Conservation (phyloP, 345 rosid genomes). For the Bruguiera gymnorhiza region DNA sequence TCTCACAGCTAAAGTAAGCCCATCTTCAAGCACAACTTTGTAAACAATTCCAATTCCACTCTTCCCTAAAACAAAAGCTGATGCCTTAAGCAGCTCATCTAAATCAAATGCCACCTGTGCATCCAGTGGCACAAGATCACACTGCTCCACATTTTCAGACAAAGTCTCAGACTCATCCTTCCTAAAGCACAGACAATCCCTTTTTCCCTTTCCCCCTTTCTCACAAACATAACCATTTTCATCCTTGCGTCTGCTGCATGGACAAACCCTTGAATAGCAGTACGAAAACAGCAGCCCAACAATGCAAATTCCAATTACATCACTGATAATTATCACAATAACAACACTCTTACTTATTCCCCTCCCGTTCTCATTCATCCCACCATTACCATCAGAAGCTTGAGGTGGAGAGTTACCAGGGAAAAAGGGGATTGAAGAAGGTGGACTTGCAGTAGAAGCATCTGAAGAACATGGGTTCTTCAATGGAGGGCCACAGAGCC, state of each 20-base stretch:
- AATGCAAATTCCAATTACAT: constrained; percentile 78
- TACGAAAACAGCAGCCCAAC: constrained; percentile 81
- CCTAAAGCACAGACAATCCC: constrained; percentile 69
- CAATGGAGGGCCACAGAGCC: constrained; percentile 90
- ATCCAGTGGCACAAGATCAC: constrained; percentile 75
- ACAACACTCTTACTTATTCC: constrained; percentile 60
- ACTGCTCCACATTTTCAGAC: constrained; percentile 74
- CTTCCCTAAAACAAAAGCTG: constrained; percentile 95
- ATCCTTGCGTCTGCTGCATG: constrained; percentile 35
- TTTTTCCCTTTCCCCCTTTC: constrained; percentile 54
- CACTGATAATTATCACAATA: constrained; percentile 69
- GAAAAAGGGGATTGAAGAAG: constrained; percentile 66
- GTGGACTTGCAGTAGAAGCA: constrained; percentile 38
- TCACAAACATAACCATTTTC: constrained; percentile 44
- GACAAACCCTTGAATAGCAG: constrained; percentile 67
- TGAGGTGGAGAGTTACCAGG: constrained; percentile 56
- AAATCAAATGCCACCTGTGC: constrained; percentile 76
- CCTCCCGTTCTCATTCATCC: constrained; percentile 41
- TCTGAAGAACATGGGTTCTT: constrained; percentile 63
- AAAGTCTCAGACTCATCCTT: constrained; percentile 73
- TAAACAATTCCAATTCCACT: constrained; percentile 94
- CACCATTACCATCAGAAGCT: constrained; percentile 31
- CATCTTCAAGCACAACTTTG: constrained; percentile 93
- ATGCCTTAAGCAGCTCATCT: constrained; percentile 92
- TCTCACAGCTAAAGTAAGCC: constrained; percentile 78